A percentile compares a stretch with the other conserved stretches of the same genome.
phyloP scores from a whole-genome alignment of 2,329 filamentous ascomycete genomes.

The Nannizziopsis arthrosporioides region DNA sequence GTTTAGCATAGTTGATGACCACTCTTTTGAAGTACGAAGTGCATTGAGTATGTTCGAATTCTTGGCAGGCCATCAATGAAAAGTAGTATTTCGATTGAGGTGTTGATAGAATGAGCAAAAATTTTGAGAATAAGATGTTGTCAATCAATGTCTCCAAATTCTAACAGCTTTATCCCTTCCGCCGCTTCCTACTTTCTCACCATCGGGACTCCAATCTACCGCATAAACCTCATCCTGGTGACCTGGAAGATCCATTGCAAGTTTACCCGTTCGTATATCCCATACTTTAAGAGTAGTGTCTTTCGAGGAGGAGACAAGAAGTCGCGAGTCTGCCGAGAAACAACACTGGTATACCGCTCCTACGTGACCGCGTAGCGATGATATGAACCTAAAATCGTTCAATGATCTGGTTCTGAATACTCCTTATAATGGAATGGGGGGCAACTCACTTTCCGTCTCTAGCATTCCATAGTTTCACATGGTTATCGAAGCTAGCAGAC shows the following conservation, averaged over 20 bases:
- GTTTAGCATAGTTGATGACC: too few relatives aligned
- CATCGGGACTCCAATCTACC: slow-evolving; percentile 89
- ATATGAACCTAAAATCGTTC: slow-evolving; percentile 53
- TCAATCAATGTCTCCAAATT: slow-evolving; percentile 49
- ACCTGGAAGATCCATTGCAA: slow-evolving; percentile 72
- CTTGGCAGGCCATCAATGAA: too few relatives aligned
- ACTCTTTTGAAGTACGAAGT: too few relatives aligned
- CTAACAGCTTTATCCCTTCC: slow-evolving; percentile 75
- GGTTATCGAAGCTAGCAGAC: slow-evolving; percentile 84
- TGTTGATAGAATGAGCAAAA: too few relatives aligned
- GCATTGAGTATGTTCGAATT: too few relatives aligned
- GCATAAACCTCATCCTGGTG: slow-evolving; percentile 91
- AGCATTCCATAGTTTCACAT: slow-evolving; percentile 83
- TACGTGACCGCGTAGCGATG: slow-evolving; percentile 78
- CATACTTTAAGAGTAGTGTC: slow-evolving; percentile 92
- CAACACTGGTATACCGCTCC: slow-evolving; percentile 85
- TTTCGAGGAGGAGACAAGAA: slow-evolving; percentile 77
- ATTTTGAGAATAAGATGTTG: too few relatives aligned
- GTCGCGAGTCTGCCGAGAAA: slow-evolving; percentile 83
- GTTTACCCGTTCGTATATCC: slow-evolving; percentile 75
- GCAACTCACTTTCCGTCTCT: slow-evolving; percentile 48
- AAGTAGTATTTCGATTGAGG: too few relatives aligned
- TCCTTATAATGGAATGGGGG: not conserved
- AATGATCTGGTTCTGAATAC: slow-evolving; percentile 15
- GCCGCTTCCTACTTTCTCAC: slow-evolving; percentile 75